These are phyloP conservation scores for Xerocomellus intermedius DNA, from an alignment of 768 basidiomycete species.

Conservation along the genomic window DNA sequence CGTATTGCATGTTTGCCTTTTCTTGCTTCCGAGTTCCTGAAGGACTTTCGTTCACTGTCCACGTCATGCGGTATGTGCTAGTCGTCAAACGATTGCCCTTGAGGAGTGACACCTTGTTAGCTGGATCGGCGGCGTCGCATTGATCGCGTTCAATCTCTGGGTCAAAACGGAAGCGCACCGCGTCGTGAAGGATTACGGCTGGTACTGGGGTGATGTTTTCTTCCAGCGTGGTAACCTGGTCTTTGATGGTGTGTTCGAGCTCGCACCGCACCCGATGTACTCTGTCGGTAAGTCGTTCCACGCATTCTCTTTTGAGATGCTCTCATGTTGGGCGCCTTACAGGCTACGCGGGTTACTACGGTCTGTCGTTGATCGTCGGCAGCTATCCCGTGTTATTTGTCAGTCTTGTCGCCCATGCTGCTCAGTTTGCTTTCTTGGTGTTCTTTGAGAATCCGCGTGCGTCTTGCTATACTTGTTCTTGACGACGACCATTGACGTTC, in stretches of 20 bases:
- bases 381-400: conserved; percentile 91
- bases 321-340: neutral
- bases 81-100: neutral
- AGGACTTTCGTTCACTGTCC: conserved; percentile 67
- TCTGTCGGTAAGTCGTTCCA: conserved; percentile 58
- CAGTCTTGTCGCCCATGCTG: conserved; percentile 90
- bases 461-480: conserved; percentile 30
- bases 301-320: neutral
- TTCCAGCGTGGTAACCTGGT: conserved; percentile 91
- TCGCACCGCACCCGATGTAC: conserved; percentile 95
- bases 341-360: conserved; percentile 99
- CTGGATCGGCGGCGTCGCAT: conserved; percentile 81
- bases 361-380: conserved; percentile 85
- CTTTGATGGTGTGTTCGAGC: conserved; percentile 97
- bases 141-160: conserved; percentile 97
- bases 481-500: neutral
- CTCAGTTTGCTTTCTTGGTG: conserved; percentile 94
- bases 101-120: conserved; percentile 36
- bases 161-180: conserved; percentile 97
- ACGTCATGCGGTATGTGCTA: conserved; percentile 69
- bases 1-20: conserved; percentile 94
- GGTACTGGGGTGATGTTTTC: conserved; percentile 96
- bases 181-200: conserved; percentile 97
- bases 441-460: conserved; percentile 97
- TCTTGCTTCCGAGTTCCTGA: conserved; percentile 87